phyloP scores from a whole-genome alignment of 2,329 filamentous ascomycete genomes.

The Purpureocillium lavendulum region DNA sequence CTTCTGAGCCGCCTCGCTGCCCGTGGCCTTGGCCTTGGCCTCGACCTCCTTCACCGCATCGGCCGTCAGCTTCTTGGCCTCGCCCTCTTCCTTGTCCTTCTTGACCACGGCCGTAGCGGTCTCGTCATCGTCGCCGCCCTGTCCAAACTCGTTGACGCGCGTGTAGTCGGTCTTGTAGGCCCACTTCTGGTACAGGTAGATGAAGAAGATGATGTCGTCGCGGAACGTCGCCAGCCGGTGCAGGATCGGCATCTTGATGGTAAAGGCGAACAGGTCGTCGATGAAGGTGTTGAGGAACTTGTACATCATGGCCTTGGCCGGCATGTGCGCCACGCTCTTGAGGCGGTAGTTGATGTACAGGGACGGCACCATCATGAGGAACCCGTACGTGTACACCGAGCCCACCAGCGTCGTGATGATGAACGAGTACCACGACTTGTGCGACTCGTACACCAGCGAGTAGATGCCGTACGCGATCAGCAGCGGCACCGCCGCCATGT shows the following conservation, averaged over 20 bases:
- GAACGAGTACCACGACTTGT: conserved; percentile 98
- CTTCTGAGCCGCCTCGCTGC: conserved; percentile 37
- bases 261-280: conserved; percentile 96
- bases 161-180: conserved; percentile 87
- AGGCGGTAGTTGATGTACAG: conserved; percentile 99
- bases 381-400: conserved; percentile 94
- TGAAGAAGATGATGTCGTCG: conserved; percentile 96
- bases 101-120: conserved; percentile 22
- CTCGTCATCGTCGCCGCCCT: conserved; percentile 87
- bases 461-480: conserved; percentile 85
- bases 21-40: conserved; percentile 35
- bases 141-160: conserved; percentile 94
- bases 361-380: conserved; percentile 97
- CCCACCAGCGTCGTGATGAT: conserved; percentile 91
- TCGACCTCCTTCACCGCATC: conserved; percentile 27
- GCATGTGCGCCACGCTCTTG: conserved; percentile 95
- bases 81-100: conserved; percentile 20
- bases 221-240: conserved; percentile 87
- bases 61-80: conserved; percentile 29
- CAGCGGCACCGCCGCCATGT: conserved; percentile 82
- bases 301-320: conserved; percentile 91
- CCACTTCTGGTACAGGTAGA: conserved; percentile 92
- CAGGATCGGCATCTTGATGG: conserved; percentile 96
- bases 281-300: conserved; percentile 99
- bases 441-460: conserved; percentile 83